A percentile compares a stretch with the other conserved stretches of the same genome.
These are phyloP conservation scores for Aspergillus quadrilineatus DNA, from an alignment of 2,329 filamentous ascomycete species.

Conservation along the genomic window DNA sequence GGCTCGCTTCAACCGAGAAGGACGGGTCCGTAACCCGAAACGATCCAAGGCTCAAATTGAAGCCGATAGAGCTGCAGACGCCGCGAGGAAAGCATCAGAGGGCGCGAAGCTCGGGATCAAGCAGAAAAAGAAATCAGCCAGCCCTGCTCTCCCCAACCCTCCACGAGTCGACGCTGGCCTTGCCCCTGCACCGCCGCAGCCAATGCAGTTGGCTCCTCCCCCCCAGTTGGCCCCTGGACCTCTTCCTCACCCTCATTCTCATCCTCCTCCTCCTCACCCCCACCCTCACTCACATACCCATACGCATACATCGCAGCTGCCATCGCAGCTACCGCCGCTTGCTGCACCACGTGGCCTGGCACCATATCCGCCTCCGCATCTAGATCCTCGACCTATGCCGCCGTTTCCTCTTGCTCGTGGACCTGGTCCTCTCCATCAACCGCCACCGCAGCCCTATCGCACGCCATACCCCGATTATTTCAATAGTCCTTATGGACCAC, in stretches of 20 bases:
- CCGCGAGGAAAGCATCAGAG: conserved; percentile 27
- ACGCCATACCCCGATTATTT: conserved; percentile 27
- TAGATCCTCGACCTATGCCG: conserved; percentile 25
- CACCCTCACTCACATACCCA: background rate
- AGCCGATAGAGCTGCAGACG: conserved; percentile 37
- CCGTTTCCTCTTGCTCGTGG: conserved; percentile 20
- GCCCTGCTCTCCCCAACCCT: conserved; percentile 20
- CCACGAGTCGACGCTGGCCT: conserved; percentile 21
- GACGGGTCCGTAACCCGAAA: conserved; percentile 45
- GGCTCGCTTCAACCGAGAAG: conserved; percentile 45
- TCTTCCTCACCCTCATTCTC: conserved; percentile 8
- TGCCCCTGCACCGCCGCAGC: conserved; percentile 19
- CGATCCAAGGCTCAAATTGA: conserved; percentile 47
- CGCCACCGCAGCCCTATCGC: conserved; percentile 24
- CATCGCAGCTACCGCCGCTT: conserved; percentile 18
- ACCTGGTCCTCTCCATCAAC: conserved; percentile 21
- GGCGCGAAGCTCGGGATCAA: conserved; percentile 26
- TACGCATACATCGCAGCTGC: background rate
- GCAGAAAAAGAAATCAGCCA: conserved; percentile 25
- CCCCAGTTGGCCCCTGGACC: conserved; percentile 18
- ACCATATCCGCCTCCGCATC: conserved; percentile 29
- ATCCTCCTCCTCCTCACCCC: background rate
- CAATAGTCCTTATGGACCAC: conserved; percentile 20
- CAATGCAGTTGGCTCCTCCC: conserved; percentile 16
- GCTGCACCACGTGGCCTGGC: conserved; percentile 16